phyloP scores from a whole-genome alignment of 1,284 basidiomycete genomes.

The Apiotrichum akiyoshidainum region DNA sequence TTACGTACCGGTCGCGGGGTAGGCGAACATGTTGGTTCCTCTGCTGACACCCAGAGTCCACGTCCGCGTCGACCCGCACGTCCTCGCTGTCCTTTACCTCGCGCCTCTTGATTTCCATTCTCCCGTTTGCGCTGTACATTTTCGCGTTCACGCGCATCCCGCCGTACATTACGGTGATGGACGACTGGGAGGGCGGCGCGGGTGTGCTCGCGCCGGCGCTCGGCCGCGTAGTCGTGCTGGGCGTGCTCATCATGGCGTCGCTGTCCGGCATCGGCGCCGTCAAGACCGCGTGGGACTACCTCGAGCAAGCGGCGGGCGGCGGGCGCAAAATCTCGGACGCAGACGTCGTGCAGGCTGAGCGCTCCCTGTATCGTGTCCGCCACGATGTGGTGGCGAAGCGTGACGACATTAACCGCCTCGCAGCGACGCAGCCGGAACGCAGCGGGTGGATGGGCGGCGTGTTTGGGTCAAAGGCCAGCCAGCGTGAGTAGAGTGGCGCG shows the following conservation, averaged over 20 bases:
- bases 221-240: slow-evolving; percentile 48
- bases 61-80: slow-evolving; percentile 17
- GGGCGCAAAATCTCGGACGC: slow-evolving; percentile 26
- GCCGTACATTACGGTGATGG: slow-evolving; percentile 39
- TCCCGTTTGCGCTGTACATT: slow-evolving; percentile 48
- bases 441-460: slow-evolving; percentile 40
- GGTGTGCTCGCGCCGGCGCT: slow-evolving; percentile 45
- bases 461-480: slow-evolving; percentile 38
- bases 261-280: slow-evolving; percentile 49
- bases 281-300: slow-evolving; percentile 46
- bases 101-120: slow-evolving; percentile 42
- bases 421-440: slow-evolving; percentile 8
- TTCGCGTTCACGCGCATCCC: slow-evolving; percentile 50
- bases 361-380: slow-evolving; percentile 46
- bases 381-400: slow-evolving; percentile 44
- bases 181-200: slow-evolving; percentile 38
- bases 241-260: slow-evolving; percentile 47
- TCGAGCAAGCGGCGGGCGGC: slow-evolving; percentile 36
- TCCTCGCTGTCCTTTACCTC: slow-evolving; percentile 29
- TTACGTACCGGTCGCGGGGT: slow-evolving; percentile 49
- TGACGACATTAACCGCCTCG: slow-evolving; percentile 34
- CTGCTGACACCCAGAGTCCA: slow-evolving; percentile 8
- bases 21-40: slow-evolving; percentile 3
- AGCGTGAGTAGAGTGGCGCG: slow-evolving; percentile 14
- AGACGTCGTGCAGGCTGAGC: slow-evolving; percentile 44